Evolutionary conservation across 495 filamentous ascomycete species (phyloP).

Genomic region (Trichoderma orchidacearum): DNA sequence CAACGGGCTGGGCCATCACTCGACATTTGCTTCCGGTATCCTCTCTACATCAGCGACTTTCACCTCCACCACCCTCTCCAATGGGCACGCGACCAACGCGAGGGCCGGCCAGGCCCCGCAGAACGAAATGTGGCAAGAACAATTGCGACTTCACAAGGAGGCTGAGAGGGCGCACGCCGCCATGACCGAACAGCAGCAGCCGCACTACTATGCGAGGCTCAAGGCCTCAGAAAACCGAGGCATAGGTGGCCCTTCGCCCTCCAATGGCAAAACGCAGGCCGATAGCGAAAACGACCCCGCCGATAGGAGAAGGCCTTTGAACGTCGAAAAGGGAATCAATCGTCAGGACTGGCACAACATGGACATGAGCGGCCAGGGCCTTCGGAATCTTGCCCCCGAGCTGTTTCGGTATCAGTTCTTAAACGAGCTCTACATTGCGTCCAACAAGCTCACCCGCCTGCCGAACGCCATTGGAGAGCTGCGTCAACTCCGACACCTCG

Average conservation of each 20-base stretch:
- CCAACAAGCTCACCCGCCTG: constrained; percentile 70
- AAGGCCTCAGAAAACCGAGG: constrained; percentile 44
- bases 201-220: constrained; percentile 39
- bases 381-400: constrained; percentile 62
- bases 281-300: constrained; percentile 44
- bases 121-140: constrained; percentile 79
- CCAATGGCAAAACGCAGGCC: constrained; percentile 17
- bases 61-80: constrained; percentile 57
- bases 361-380: constrained; percentile 85
- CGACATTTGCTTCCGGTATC: constrained; percentile 63
- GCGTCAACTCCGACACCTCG: constrained; percentile 62
- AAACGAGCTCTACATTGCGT: constrained; percentile 77
- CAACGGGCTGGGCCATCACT: constrained; percentile 59
- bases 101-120: constrained; percentile 33
- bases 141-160: constrained; percentile 64
- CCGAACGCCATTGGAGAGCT: constrained; percentile 69
- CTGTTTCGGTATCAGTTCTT: constrained; percentile 81
- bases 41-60: constrained; percentile 65
- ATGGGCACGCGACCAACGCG: constrained; percentile 44
- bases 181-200: constrained; percentile 44
- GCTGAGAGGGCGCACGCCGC: constrained; percentile 52
- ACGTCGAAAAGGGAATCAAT: constrained; percentile 38
- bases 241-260: constrained; percentile 26
- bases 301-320: constrained; percentile 48
- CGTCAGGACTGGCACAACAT: constrained; percentile 81